phyloP scores from a whole-genome alignment of 2,329 filamentous ascomycete genomes.

The Sporothrix curviconia region DNA sequence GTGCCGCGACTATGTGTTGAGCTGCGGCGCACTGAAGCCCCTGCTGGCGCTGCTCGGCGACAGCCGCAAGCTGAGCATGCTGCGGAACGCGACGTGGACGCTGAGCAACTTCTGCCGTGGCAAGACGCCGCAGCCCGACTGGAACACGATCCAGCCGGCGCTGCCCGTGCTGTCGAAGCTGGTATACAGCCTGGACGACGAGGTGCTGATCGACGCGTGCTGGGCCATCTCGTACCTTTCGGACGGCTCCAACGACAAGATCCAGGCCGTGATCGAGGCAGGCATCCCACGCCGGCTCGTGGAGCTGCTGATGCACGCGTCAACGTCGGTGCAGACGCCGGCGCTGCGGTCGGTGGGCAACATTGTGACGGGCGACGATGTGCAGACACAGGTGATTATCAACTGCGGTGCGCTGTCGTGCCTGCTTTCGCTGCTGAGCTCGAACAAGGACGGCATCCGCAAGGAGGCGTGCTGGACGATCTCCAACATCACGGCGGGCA shows the following conservation, averaged over 20 bases:
- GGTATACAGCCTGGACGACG: slow-evolving; percentile 96
- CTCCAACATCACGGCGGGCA: slow-evolving; percentile 96
- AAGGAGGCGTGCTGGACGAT: slow-evolving; percentile 99
- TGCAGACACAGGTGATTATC: slow-evolving; percentile 98
- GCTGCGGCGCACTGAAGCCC: slow-evolving; percentile 83
- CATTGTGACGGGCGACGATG: slow-evolving; percentile 96
- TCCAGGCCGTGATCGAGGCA: slow-evolving; percentile 96
- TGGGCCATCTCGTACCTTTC: slow-evolving; percentile 99
- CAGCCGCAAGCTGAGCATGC: slow-evolving; percentile 98
- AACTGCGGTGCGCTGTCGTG: slow-evolving; percentile 93
- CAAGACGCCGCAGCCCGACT: slow-evolving; percentile 98
- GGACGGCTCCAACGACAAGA: slow-evolving; percentile 97
- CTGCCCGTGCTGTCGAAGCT: slow-evolving; percentile 94
- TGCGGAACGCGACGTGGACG: slow-evolving; percentile 97
- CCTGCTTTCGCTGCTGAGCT: slow-evolving; percentile 88
- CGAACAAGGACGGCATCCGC: slow-evolving; percentile 95
- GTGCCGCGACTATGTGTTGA: slow-evolving; percentile 93
- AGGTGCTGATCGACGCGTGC: slow-evolving; percentile 97
- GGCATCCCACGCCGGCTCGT: slow-evolving; percentile 94
- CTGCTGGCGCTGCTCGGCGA: slow-evolving; percentile 85
- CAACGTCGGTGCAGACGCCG: slow-evolving; percentile 95
- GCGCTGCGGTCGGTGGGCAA: slow-evolving; percentile 96
- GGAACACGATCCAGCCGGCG: slow-evolving; percentile 89
- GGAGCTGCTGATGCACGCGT: slow-evolving; percentile 95
- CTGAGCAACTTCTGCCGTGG: slow-evolving; percentile 99